These are phyloP conservation scores for barrel medic (Medicago truncatula) DNA, from an alignment of 306 rosid species.

Conservation along the genomic window MtrunA17r5.0-ANR NC_053048.1:47550501-47551000, in stretches of 20 bases:
- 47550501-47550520: conserved; percentile 76
- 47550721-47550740: conserved; percentile 58
- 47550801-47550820: conserved; percentile 55
- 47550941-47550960: conserved; percentile 61
- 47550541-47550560: conserved; percentile 61
- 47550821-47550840: conserved; percentile 65
- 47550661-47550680: conserved; percentile 74
- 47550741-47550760: conserved; percentile 62
- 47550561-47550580: conserved; percentile 68
- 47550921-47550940: conserved; percentile 33
- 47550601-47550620: conserved; percentile 66
- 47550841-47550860: conserved; percentile 64
- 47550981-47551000: conserved; percentile 77
- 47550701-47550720: conserved; percentile 57
- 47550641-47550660: conserved; percentile 60
- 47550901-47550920: not conserved
- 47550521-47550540: conserved; percentile 65
- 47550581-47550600: conserved; percentile 64
- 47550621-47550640: conserved; percentile 69
- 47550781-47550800: conserved; percentile 53
- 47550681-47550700: conserved; percentile 65
- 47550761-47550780: conserved; percentile 61
- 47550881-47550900: conserved; percentile 24
- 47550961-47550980: conserved; percentile 58
- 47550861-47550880: conserved; percentile 33